phyloP scores from a whole-genome alignment of 2,329 filamentous ascomycete genomes.

The Tolypocladium paradoxum region DNA sequence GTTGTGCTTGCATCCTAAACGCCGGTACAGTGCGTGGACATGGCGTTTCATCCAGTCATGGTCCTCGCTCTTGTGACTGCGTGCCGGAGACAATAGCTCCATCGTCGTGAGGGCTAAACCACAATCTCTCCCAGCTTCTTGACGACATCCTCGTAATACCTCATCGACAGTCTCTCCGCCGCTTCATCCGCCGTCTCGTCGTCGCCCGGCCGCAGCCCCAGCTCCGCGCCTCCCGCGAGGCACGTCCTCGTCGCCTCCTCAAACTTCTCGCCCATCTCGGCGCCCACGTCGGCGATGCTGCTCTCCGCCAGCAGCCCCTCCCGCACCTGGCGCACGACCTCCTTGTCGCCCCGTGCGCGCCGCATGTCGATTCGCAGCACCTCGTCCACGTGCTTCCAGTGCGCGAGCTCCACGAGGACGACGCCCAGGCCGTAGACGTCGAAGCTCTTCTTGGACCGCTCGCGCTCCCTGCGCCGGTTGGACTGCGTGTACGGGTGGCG shows the following conservation, averaged over 20 bases:
- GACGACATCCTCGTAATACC: conserved; percentile 33
- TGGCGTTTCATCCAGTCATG: too few relatives aligned
- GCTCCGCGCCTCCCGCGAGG: conserved; percentile 22
- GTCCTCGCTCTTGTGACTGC: not conserved
- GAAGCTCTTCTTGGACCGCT: conserved; percentile 34
- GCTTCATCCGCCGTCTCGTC: conserved; percentile 30
- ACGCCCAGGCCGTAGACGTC: conserved; percentile 44
- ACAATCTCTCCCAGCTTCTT: conserved; percentile 27
- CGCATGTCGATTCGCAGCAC: conserved; percentile 28
- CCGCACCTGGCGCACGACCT: conserved; percentile 24
- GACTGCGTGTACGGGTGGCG: conserved; percentile 34
- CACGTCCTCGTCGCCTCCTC: conserved; percentile 26
- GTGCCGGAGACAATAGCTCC: too few relatives aligned
- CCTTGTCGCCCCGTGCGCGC: conserved; percentile 22
- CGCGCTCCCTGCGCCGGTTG: conserved; percentile 17
- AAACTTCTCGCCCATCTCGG: conserved; percentile 28
- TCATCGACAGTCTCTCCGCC: conserved; percentile 26
- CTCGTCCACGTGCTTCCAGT: conserved; percentile 35
- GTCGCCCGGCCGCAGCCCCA: conserved; percentile 24
- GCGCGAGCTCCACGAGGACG: conserved; percentile 41
- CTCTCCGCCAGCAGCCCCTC: conserved; percentile 18
- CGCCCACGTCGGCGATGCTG: conserved; percentile 22
- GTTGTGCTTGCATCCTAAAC: too few relatives aligned
- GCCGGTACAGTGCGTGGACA: too few relatives aligned
- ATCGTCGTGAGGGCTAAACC: conserved; percentile 12